Evolutionary conservation across 495 filamentous ascomycete genomes (phyloP).

Genomic region (Neurospora terricola): DNA sequence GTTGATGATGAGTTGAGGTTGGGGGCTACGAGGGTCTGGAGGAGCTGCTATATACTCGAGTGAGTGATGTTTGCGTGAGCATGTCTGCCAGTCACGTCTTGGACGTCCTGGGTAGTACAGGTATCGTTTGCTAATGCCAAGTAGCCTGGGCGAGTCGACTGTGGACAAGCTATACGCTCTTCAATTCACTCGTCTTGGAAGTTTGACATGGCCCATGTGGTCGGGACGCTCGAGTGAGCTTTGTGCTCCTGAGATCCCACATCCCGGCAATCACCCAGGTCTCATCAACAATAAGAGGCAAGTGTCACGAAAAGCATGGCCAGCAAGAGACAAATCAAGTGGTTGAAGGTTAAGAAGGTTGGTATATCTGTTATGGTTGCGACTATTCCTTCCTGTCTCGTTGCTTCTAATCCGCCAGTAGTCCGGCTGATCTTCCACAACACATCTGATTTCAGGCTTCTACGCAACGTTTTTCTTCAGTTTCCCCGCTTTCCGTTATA

Average conservation of each 20-base stretch:
- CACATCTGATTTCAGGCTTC: neutral
- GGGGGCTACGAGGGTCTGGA: neutral
- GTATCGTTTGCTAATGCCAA: neutral
- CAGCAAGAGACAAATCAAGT: neutral
- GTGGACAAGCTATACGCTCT: neutral
- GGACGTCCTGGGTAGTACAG: neutral
- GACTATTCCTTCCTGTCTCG: neutral
- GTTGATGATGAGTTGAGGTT: neutral
- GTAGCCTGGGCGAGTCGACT: too few species aligned
- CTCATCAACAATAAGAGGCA: too few species aligned
- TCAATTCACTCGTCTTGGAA: neutral
- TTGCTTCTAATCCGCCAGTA: too few species aligned
- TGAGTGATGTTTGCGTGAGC: neutral
- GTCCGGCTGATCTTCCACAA: too few species aligned
- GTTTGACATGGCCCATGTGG: neutral
- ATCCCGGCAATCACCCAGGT: neutral
- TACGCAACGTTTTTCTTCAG: neutral
- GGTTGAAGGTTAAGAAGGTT: neutral
- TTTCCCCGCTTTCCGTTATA: neutral
- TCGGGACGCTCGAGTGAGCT: neutral
- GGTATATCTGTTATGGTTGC: neutral
- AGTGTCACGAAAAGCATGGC: neutral
- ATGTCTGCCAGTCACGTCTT: neutral
- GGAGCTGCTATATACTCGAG: neutral
- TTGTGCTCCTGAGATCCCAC: neutral